Evolutionary conservation across 805 yeast genomes (phyloP).

Genomic region (Lachancea thermotolerans): DNA sequence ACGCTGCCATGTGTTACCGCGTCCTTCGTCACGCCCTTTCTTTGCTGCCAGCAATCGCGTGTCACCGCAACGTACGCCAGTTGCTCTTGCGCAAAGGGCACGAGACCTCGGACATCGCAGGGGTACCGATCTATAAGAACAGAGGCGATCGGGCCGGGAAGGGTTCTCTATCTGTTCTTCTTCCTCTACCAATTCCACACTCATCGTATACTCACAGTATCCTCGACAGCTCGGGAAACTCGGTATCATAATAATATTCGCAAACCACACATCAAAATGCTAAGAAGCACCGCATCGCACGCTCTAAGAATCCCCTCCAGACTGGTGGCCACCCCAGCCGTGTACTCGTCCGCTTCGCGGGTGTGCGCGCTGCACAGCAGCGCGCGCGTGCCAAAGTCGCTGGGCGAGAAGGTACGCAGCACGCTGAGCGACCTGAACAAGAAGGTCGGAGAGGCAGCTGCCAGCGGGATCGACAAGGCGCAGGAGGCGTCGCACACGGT

Average conservation of each 20-base stretch:
- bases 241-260: too few species aligned
- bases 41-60: neutral
- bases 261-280: neutral
- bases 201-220: neutral
- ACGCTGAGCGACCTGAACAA: slow-evolving; percentile 20
- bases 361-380: neutral
- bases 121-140: too few species aligned
- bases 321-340: neutral
- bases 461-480: slow-evolving; percentile 23
- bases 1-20: neutral
- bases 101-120: too few species aligned
- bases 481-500: slow-evolving; percentile 16
- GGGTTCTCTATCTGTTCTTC: too few species aligned
- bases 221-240: too few species aligned
- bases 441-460: slow-evolving; percentile 21
- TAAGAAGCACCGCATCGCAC: neutral
- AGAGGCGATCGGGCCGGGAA: too few species aligned
- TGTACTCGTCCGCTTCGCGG: neutral
- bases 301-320: neutral
- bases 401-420: slow-evolving; percentile 14
- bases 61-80: neutral
- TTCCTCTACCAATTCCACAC: neutral
- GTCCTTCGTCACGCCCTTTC: neutral
- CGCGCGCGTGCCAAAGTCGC: neutral
- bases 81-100: neutral